These are phyloP conservation scores for Sporobolomyces pararoseus DNA, from an alignment of 768 basidiomycete species.

Conservation along the genomic window DNA sequence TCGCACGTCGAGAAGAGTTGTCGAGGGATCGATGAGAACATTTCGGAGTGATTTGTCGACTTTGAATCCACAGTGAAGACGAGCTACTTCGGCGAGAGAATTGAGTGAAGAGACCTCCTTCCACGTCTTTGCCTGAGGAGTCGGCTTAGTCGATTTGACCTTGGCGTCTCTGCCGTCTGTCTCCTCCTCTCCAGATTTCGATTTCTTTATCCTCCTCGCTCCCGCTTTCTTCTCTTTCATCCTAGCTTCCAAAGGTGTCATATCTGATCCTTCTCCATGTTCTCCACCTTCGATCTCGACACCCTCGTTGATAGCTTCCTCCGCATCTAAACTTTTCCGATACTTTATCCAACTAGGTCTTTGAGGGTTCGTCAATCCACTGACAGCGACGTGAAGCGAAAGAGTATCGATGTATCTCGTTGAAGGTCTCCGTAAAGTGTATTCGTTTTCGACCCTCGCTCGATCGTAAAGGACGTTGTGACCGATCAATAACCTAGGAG, in stretches of 20 bases:
- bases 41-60: conserved; percentile 73
- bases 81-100: conserved; percentile 85
- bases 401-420: conserved; percentile 91
- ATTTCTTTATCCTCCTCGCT: neutral
- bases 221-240: neutral
- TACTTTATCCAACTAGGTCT: conserved; percentile 88
- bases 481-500: conserved; percentile 70
- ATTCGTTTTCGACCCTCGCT: conserved; percentile 76
- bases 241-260: no score
- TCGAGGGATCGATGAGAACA: conserved; percentile 62
- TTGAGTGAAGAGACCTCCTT: conserved; percentile 89
- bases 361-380: conserved; percentile 90
- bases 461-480: conserved; percentile 96
- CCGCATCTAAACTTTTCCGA: conserved; percentile 60
- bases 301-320: conserved; percentile 45
- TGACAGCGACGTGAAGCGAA: conserved; percentile 86
- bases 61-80: conserved; percentile 75
- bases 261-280: no score
- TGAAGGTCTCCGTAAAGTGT: conserved; percentile 61
- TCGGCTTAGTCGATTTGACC: conserved; percentile 46
- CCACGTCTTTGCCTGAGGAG: conserved; percentile 72
- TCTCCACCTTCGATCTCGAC: conserved; percentile 43
- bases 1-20: conserved; percentile 34
- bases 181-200: conserved; percentile 38
- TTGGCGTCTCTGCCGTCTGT: conserved; percentile 5